Conservation (phyloP, 306 rosid genomes). For the Cicer yamashitae region DNA sequence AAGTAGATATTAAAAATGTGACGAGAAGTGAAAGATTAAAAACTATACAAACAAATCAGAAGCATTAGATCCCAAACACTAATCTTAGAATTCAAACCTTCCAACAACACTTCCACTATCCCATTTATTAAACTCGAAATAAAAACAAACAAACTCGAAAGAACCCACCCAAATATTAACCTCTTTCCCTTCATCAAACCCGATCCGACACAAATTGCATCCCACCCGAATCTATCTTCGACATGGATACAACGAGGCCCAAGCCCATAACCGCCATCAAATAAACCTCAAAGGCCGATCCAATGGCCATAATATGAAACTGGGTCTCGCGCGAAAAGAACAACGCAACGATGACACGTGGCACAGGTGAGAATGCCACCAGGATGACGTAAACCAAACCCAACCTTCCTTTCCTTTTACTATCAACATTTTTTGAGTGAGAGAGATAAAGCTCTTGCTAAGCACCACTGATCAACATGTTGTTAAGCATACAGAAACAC, state of each 20-base stretch:
- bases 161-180: conserved; percentile 56
- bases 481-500: no score
- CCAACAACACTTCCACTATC: conserved; percentile 51
- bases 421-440: conserved; percentile 45
- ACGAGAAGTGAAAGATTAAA: no score
- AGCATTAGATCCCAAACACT: conserved; percentile 47
- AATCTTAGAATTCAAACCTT: conserved; percentile 42
- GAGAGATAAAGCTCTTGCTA: no score
- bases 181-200: conserved; percentile 58
- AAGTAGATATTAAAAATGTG: no score
- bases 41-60: conserved; percentile 56
- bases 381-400: conserved; percentile 48
- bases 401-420: conserved; percentile 24
- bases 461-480: no score
- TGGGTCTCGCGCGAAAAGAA: conserved; percentile 12
- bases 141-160: conserved; percentile 57
- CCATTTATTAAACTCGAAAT: conserved; percentile 51
- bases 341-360: conserved; percentile 32
- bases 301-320: conserved; percentile 33
- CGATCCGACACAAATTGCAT: conserved; percentile 62
- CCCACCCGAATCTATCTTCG: conserved; percentile 67
- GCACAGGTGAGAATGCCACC: conserved; percentile 53
- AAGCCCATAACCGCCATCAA: conserved; percentile 66
- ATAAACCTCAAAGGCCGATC: conserved; percentile 56
- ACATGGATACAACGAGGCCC: conserved; percentile 62